Evolutionary conservation across 176 grass and related monocot species (phyloP).

Genomic region (Rhipidocladum racemiflorum): DNA sequence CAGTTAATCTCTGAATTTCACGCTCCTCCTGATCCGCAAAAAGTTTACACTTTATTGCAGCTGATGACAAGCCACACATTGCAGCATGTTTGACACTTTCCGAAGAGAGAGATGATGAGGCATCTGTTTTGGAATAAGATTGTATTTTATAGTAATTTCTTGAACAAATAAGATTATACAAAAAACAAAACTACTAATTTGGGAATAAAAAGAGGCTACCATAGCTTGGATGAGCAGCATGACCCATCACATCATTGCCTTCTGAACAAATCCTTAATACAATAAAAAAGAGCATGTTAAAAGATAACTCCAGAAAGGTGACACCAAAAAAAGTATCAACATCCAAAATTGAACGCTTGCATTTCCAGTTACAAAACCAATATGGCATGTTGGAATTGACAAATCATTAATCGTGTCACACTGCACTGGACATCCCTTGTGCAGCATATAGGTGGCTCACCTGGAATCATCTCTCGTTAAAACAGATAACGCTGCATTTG

Average conservation of each 20-base stretch:
- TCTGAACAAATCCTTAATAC: conserved; percentile 61
- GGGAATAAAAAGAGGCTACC: conserved; percentile 40
- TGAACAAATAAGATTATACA: conserved; percentile 5
- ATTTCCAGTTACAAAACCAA: neutral
- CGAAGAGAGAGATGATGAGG: conserved; percentile 38
- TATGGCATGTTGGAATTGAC: neutral
- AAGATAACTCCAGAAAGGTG: conserved; percentile 5
- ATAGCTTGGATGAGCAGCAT: conserved; percentile 32
- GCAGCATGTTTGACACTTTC: conserved; percentile 78
- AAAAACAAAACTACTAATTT: neutral
- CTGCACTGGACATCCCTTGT: neutral
- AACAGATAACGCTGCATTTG: conserved; percentile 72
- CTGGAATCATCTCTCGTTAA: conserved; percentile 81
- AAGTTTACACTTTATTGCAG: conserved; percentile 83
- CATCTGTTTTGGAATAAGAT: conserved; percentile 45
- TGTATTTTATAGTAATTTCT: conserved; percentile 22
- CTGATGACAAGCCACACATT: conserved; percentile 80
- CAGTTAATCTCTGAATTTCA: conserved; percentile 94
- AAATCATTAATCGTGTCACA: conserved; percentile 14
- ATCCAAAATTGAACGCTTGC: neutral
- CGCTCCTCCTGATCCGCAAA: conserved; percentile 98
- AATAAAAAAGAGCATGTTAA: conserved; percentile 40
- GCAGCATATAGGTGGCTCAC: conserved; percentile 33
- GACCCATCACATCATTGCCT: conserved; percentile 44
- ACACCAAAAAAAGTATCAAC: neutral